These are phyloP conservation scores for Coemansia sp. DNA, from an alignment of 192 early-diverging fungal species.

Conservation along the genomic window DNA sequence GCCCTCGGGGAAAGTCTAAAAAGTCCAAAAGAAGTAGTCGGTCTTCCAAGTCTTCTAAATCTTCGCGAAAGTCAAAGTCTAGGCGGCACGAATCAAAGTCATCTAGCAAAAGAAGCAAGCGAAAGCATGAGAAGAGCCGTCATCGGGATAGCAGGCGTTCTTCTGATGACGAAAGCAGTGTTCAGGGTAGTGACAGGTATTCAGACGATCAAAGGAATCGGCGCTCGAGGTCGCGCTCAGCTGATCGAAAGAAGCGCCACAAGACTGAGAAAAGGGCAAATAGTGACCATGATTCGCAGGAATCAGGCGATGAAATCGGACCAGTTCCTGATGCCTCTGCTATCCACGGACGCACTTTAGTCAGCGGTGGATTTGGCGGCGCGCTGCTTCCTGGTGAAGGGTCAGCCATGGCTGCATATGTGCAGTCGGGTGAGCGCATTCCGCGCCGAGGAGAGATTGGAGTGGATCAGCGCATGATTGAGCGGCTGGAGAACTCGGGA, in stretches of 20 bases:
- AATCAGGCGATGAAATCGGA: constrained; percentile 25
- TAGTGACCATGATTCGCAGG: background rate
- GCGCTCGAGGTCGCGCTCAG: background rate
- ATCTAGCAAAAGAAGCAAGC: constrained; percentile 1
- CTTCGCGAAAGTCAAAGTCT: constrained; percentile 20
- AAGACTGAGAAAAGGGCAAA: background rate
- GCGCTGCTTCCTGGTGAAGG: constrained; percentile 87
- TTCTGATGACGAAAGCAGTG: too few species aligned
- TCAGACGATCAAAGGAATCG: too few species aligned
- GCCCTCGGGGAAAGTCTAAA: constrained; percentile 15
- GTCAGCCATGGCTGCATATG: constrained; percentile 84
- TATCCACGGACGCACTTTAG: constrained; percentile 1
- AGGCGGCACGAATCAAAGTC: constrained; percentile 5
- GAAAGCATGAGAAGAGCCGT: background rate
- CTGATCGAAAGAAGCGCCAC: background rate
- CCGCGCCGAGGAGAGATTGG: constrained; percentile 98
- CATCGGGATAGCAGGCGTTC: too few species aligned
- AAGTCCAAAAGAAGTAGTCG: background rate
- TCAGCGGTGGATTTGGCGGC: constrained; percentile 63
- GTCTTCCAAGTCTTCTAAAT: constrained; percentile 16
- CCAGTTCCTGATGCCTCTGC: constrained; percentile 13
- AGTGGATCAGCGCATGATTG: constrained; percentile 79
- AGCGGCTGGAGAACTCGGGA: constrained; percentile 78
- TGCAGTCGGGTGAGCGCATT: constrained; percentile 91
- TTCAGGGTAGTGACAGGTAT: too few species aligned